Base-by-base conservation (phyloP, 768 basidiomycete species). In the Leccinum boreale region DNA sequence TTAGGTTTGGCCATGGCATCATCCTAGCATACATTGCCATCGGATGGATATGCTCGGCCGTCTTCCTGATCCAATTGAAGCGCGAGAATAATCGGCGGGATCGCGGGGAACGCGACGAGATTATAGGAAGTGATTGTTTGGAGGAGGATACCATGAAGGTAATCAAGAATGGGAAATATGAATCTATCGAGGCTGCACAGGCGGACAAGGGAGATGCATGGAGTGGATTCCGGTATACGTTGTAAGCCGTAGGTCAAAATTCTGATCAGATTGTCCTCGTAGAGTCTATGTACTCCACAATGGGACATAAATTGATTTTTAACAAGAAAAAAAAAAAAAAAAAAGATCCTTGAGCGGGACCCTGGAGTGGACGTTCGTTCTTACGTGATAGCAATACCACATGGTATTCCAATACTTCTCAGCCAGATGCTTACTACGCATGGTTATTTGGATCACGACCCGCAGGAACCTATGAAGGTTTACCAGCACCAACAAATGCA, bases 211-310 rank as follows among this genome's bases (percentile, higher is more conserved):
- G 88, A 3, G 89, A 89, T 62, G 69, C 77, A 52, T 90, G 87
- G 88, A 89, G 87, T 65, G 86, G 88, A n/a, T 90, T 87, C 70
- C 78, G 84, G 58, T 89, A 89, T 72, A 80, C 78, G 2, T 63
- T 83, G 46, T 86, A 56, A 28, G 23, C 11, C n/a, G 53, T 26
- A 14, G 15, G 28, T 23, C 39, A 10, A 29, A 15, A 26, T 21
- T 9, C 33, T 47, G 15, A 26, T 17, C 46, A 28, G 28, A 28
- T 28, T 28, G 28, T 28, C 28, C 28, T 28, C 28, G 3, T 9
- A 28, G 9, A 28, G 28, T 9, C 28, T 9, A 9, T 28, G 28
- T 28, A 28, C 28, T 28, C 28, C 28, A 2, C 28, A 28, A 9
- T 28, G 28, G 2, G 28, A 28, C 28, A 28, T 2, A 3, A 28